Percentiles rank a stretch among this genome's conserved stretches.
Conservation (phyloP, 176 grass and related monocot species). For the Bromus sterilis region DNA sequence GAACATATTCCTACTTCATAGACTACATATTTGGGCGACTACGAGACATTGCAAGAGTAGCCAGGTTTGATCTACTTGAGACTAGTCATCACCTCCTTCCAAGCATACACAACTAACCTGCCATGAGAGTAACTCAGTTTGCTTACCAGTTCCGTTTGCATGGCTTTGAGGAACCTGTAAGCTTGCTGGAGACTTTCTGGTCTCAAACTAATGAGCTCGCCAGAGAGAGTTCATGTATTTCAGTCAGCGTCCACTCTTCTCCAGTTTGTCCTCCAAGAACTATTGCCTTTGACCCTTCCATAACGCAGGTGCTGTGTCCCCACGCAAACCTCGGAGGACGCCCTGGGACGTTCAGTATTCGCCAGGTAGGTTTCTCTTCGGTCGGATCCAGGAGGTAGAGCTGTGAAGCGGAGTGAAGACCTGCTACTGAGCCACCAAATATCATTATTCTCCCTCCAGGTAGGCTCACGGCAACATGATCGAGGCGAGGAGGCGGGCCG, state of each 20-base stretch:
- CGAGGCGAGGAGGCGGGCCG: conserved; percentile 89
- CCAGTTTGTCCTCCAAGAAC: conserved; percentile 97
- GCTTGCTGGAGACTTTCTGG: background rate
- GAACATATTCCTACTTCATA: conserved; percentile 29
- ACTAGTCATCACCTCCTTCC: background rate
- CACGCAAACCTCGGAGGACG: conserved; percentile 77
- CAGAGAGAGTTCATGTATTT: conserved; percentile 77
- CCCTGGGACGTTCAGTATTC: conserved; percentile 81
- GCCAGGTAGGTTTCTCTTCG: conserved; percentile 86
- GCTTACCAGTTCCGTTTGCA: background rate
- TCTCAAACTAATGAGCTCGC: conserved; percentile 47
- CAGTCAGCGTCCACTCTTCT: conserved; percentile 86
- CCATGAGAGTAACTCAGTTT: background rate
- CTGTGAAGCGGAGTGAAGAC: conserved; percentile 90
- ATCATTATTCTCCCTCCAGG: conserved; percentile 78
- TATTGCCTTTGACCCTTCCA: conserved; percentile 76
- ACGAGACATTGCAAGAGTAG: background rate
- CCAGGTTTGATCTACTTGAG: background rate
- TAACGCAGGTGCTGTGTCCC: conserved; percentile 88
- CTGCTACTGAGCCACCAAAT: conserved; percentile 91
- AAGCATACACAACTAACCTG: conserved; percentile 1
- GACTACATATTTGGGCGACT: background rate
- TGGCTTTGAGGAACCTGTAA: background rate
- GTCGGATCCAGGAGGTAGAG: conserved; percentile 81
- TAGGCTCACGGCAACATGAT: conserved; percentile 80